Evolutionary conservation across 2,329 filamentous ascomycete genomes (phyloP), one percentile per base, ranked within the genome.

Genomic region (Tolypocladium paradoxum): DNA sequence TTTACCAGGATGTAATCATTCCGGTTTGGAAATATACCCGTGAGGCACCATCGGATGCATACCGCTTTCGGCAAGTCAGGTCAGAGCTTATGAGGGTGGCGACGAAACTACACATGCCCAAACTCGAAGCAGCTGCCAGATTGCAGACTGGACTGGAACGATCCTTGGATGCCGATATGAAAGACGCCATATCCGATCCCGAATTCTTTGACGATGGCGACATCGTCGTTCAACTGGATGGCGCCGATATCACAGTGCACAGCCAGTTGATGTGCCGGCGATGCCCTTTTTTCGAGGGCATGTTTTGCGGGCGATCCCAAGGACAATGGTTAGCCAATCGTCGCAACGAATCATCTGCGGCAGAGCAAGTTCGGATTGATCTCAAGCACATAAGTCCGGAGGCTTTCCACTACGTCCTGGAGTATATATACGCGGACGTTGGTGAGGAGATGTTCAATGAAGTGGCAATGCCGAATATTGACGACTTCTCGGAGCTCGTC

Each of bases 261-360:
- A 92, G 89, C 58, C 76, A 84, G 5, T 69, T 97, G 4, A 68
- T 96, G 36, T 91, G 90, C 58, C 84, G 85, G 62, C 78, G 93
- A 58, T 96, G 91, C 61, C 90, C 90, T 0, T 99, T 96, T 76
- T 99, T 99, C 58, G 77, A 92, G 57, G 88, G 87, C 1, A 76
- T 99, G 45, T 97, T 96, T 68, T 78, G 88, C 60, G 93, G 93
- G n/a, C 84, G 90, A 45, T 89, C 93, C 8, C 79, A 80, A 40
- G 93, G 93, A 0, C 81, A 81, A 60, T 99, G 93, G 93, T 76
- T 99, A 22, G 78, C 84, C 49, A 79, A 80, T 34, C 81, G 90
- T 51, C 81, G 82, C n/a, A 72, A 78, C 50, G 65, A 61, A 6
- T 61, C 65, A 47, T 60, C 62, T 6, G 50, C 62, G 2, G 57